Conservation (phyloP, 148 eudicot genomes). For the Rhododendron kiyosumense region DNA sequence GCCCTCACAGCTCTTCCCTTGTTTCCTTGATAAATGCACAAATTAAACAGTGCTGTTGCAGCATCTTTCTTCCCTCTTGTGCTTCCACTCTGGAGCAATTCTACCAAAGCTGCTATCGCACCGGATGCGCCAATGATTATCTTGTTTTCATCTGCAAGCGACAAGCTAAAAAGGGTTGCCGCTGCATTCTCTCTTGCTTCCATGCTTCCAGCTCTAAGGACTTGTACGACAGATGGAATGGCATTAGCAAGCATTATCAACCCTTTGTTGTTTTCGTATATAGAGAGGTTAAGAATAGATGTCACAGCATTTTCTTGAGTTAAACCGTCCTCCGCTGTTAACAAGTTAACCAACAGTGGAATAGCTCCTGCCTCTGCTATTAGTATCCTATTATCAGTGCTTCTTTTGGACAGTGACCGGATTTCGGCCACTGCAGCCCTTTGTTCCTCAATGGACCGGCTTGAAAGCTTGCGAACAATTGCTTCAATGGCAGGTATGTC, state of each 20-base stretch:
- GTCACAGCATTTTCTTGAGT: conserved; percentile 95
- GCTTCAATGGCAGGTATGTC: conserved; percentile 68
- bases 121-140: conserved; percentile 86
- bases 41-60: conserved; percentile 77
- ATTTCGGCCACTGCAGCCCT: conserved; percentile 66
- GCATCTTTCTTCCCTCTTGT: conserved; percentile 88
- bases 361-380: conserved; percentile 92
- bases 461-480: conserved; percentile 64
- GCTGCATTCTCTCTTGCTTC: conserved; percentile 90
- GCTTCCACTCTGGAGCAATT: conserved; percentile 64
- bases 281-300: conserved; percentile 80
- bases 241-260: conserved; percentile 86
- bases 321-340: conserved; percentile 56
- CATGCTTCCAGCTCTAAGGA: conserved; percentile 73
- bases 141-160: conserved; percentile 84
- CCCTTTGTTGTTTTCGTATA: conserved; percentile 75
- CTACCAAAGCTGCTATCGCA: conserved; percentile 74
- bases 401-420: conserved; percentile 78
- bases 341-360: conserved; percentile 62
- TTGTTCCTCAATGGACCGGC: conserved; percentile 46
- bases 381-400: conserved; percentile 79
- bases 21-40: conserved; percentile 87
- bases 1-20: conserved; percentile 85
- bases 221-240: conserved; percentile 80
- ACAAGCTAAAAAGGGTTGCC: conserved; percentile 88